Conservation (phyloP, 306 rosid species). For the Sophora flavescens region DNA sequence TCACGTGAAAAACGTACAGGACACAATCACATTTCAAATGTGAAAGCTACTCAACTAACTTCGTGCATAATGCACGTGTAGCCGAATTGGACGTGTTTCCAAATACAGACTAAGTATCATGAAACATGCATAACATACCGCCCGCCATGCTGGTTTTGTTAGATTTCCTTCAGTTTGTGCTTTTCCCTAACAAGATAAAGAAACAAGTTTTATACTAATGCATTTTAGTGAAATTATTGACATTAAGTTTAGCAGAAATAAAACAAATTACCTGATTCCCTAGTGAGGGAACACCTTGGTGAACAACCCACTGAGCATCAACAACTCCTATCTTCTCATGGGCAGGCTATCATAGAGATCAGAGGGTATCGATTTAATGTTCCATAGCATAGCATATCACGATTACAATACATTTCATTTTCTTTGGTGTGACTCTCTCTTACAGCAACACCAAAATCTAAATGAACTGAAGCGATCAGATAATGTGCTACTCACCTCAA, state of each 20-base stretch:
- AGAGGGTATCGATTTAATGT: no score
- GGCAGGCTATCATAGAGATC: constrained; percentile 51
- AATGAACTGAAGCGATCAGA: no score
- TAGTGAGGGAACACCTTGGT: constrained; percentile 85
- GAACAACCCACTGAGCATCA: constrained; percentile 88
- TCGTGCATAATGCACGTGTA: no score
- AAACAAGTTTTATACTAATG: not conserved
- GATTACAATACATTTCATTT: no score
- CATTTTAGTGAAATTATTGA: constrained; percentile 24
- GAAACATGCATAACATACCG: constrained; percentile 57
- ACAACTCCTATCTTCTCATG: constrained; percentile 93
- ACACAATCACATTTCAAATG: no score
- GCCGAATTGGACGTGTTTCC: no score
- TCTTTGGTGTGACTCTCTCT: no score
- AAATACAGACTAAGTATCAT: no score
- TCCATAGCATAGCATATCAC: not conserved
- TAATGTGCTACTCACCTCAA: constrained; percentile 56
- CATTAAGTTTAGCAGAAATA: not conserved
- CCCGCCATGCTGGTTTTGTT: constrained; percentile 74
- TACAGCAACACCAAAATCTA: no score
- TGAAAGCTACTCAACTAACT: no score
- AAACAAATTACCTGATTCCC: constrained; percentile 71
- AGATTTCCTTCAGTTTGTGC: constrained; percentile 47
- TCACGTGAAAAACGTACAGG: no score
- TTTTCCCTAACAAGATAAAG: constrained; percentile 62